These are phyloP conservation scores for Tubosaeta sp. DNA, from an alignment of 768 basidiomycete species.

Conservation along the genomic window DNA sequence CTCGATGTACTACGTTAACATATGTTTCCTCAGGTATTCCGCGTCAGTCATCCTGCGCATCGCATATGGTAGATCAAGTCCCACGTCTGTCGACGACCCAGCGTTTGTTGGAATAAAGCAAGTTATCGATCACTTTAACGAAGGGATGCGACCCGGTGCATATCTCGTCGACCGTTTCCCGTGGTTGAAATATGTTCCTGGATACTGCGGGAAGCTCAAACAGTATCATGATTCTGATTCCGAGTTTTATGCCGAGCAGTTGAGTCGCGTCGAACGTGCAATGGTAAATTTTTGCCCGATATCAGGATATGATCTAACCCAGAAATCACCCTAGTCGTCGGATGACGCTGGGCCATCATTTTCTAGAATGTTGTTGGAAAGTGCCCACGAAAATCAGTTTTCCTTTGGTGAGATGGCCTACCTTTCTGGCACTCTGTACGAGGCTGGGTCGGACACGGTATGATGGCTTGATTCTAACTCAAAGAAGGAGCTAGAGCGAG, in stretches of 20 bases:
- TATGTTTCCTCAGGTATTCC: constrained; percentile 20
- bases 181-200: constrained; percentile 46
- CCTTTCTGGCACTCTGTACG: constrained; percentile 57
- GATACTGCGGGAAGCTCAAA: constrained; percentile 51
- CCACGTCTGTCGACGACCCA: constrained; percentile 20
- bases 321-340: neutral
- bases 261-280: constrained; percentile 41
- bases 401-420: constrained; percentile 52
- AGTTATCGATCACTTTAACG: constrained; percentile 23
- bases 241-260: constrained; percentile 45
- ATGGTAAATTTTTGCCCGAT: constrained; percentile 30
- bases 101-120: constrained; percentile 18
- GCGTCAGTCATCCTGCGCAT: constrained; percentile 24
- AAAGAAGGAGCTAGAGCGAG: neutral
- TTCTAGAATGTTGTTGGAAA: constrained; percentile 52
- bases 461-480: neutral
- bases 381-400: constrained; percentile 42
- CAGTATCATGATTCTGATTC: constrained; percentile 50
- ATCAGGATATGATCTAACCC: neutral
- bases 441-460: constrained; percentile 57
- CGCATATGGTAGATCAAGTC: constrained; percentile 19
- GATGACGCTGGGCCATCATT: constrained; percentile 34
- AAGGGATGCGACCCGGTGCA: constrained; percentile 29
- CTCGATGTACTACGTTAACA: neutral
- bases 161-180: constrained; percentile 35